Evolutionary conservation across 177 flowering plant species (phyloP), one percentile per base, ranked within the genome.

Genomic region (Vitis hybrid): DNA sequence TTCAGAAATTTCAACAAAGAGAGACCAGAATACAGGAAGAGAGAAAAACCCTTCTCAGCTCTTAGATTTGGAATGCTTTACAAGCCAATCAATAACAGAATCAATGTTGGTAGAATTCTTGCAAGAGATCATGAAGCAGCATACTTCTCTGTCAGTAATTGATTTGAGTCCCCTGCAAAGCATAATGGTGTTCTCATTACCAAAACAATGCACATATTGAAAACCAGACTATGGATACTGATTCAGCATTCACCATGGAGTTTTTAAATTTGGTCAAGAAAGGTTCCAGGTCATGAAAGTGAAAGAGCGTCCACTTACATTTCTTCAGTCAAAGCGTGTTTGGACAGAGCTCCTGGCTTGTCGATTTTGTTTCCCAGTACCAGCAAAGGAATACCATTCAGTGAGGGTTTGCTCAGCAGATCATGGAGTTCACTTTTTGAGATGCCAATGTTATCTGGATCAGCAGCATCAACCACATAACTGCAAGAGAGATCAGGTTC

Each of bases 381-480:
- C 59, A 83, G 75, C 60, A 80, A 67, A 3, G 86, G 86, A 65
- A 81, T 83, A n/a, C 86, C 86, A 66, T 49, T 77, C 54, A 83
- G 65, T 26, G 86, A 81, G 7, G 82, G 67, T 65, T 81, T 83
- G 71, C 84, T 79, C 72, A 83, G 58, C 72, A 83, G 73, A 68
- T 83, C 86, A 67, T 83, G 86, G 68, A 83, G 84, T 56, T 83
- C 86, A 18, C 82, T 79, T 69, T 55, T 83, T 50, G 86, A 83
- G 57, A 76, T 73, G 73, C 71, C 71, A 60, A 83, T 31, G 71
- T 79, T 83, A 26, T 81, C 84, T 15, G 71, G 75, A 71, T 83
- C 86, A 51, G 86, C 84, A 52, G 84, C 82, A 75, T 83, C 86
- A 51, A 83, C 84, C 34, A 83, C 84, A 65, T 83, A 83, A 52